Percentiles rank a stretch among this genome's conserved stretches.
phyloP scores from a whole-genome alignment of 1,284 basidiomycete genomes.

The Mycena sp. region DNA sequence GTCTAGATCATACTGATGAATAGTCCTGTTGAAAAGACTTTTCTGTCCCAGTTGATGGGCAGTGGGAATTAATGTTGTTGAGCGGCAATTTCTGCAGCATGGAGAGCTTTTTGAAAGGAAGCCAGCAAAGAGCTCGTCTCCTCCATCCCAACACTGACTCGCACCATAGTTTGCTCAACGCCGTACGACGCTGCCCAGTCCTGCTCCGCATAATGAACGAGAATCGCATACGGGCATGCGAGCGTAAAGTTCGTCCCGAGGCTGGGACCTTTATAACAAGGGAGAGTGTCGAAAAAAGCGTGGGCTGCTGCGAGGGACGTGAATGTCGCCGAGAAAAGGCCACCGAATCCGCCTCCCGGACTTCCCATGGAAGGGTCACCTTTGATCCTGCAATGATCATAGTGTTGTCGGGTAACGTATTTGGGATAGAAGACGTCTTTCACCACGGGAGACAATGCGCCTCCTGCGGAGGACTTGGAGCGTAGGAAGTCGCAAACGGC shows the following conservation, averaged over 20 bases:
- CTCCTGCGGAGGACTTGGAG: slow-evolving; percentile 61
- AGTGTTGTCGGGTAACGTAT: slow-evolving; percentile 80
- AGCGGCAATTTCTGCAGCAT: slow-evolving; percentile 65
- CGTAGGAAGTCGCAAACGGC: slow-evolving; percentile 85
- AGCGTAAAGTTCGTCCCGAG: slow-evolving; percentile 95
- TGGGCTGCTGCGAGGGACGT: slow-evolving; percentile 70
- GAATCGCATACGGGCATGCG: slow-evolving; percentile 84
- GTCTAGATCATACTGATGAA: slow-evolving; percentile 9
- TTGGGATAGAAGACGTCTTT: slow-evolving; percentile 93
- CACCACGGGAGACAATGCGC: slow-evolving; percentile 84
- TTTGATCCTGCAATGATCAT: slow-evolving; percentile 70
- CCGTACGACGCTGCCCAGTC: slow-evolving; percentile 89
- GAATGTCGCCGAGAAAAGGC: slow-evolving; percentile 94
- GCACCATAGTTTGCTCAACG: slow-evolving; percentile 86
- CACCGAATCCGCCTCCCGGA: slow-evolving; percentile 80
- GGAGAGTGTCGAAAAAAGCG: slow-evolving; percentile 90
- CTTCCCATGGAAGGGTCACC: slow-evolving; percentile 90
- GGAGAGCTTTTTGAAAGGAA: slow-evolving; percentile 75
- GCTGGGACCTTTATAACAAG: slow-evolving; percentile 91
- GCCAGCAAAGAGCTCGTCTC: slow-evolving; percentile 67
- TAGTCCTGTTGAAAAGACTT: slow-evolving; percentile 30
- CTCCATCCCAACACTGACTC: slow-evolving; percentile 94
- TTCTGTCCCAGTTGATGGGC: slow-evolving; percentile 1
- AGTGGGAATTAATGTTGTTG: background rate
- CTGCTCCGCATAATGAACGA: slow-evolving; percentile 93